Conservation (phyloP, 1,284 basidiomycete species). For the Cutaneotrichosporon mucoides region DNA sequence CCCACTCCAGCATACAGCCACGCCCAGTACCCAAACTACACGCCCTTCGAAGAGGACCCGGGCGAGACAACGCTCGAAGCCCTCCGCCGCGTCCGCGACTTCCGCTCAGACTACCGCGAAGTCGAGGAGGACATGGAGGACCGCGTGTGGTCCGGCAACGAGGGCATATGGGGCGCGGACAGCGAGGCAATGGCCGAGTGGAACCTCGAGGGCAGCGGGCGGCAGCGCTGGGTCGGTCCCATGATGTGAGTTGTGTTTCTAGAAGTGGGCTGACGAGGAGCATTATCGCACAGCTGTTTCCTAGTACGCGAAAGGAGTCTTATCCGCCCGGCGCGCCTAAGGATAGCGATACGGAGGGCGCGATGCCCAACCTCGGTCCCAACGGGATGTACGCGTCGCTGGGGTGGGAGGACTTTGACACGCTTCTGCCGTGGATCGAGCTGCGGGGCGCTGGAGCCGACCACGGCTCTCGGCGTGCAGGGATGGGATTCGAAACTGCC, state of each 20-base stretch:
- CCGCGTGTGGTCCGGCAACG: slow-evolving; percentile 23
- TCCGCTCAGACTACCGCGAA: slow-evolving; percentile 17
- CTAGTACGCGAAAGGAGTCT: slow-evolving; percentile 19
- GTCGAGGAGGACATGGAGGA: slow-evolving; percentile 29
- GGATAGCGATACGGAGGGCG: slow-evolving; percentile 27
- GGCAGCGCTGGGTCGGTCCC: slow-evolving; percentile 44
- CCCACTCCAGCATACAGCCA: slow-evolving; percentile 37
- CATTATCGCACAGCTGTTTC: slow-evolving; percentile 41
- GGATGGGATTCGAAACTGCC: slow-evolving; percentile 33
- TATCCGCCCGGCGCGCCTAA: slow-evolving; percentile 25
- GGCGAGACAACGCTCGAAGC: slow-evolving; percentile 1
- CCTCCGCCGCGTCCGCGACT: slow-evolving; percentile 4
- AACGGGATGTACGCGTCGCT: slow-evolving; percentile 45
- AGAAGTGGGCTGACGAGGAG: slow-evolving; percentile 18
- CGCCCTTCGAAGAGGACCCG: slow-evolving; percentile 15
- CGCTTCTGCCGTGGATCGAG: slow-evolving; percentile 39
- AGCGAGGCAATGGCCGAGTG: slow-evolving; percentile 34
- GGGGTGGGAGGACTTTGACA: slow-evolving; percentile 43
- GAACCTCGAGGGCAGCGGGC: slow-evolving; percentile 20
- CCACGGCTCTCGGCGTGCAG: slow-evolving; percentile 27
- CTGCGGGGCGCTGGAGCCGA: slow-evolving; percentile 30
- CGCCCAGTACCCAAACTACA: slow-evolving; percentile 42
- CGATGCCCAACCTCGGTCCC: slow-evolving; percentile 35
- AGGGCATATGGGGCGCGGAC: slow-evolving; percentile 16
- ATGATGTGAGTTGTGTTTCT: slow-evolving; percentile 35